Conservation (phyloP, 2,329 filamentous ascomycete species). For the Calonectria fujianensis region DNA sequence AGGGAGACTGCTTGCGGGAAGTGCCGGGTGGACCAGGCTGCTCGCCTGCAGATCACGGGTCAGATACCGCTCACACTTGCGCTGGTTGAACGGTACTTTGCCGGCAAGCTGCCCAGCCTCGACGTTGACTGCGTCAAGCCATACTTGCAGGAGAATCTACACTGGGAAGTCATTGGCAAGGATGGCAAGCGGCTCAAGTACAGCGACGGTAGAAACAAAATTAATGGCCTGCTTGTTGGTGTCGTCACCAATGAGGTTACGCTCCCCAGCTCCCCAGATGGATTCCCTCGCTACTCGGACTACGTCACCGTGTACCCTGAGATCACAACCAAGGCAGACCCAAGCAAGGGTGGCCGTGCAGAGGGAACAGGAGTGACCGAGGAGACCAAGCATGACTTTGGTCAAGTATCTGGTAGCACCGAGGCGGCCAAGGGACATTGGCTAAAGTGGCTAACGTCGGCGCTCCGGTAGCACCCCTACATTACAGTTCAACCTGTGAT, state of each 20-base stretch:
- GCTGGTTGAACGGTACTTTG: background rate
- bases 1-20: background rate
- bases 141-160: conserved; percentile 2
- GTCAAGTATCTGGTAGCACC: background rate
- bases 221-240: conserved; percentile 2
- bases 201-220: background rate
- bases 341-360: background rate
- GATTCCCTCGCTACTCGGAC: background rate
- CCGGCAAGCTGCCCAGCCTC: background rate
- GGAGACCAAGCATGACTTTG: background rate
- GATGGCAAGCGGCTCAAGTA: background rate
- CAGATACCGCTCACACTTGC: conserved; percentile 4
- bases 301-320: conserved; percentile 2
- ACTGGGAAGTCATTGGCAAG: background rate
- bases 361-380: conserved; percentile 14
- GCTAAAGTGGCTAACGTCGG: background rate
- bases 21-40: background rate
- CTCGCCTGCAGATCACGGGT: background rate
- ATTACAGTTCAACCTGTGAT: no score
- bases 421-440: background rate
- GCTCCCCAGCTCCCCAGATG: background rate
- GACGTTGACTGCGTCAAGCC: background rate
- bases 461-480: background rate
- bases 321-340: background rate
- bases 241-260: conserved; percentile 1